phyloP scores from a whole-genome alignment of 163 green algal species.

The Chlamydomonas reinhardtii region DNA sequence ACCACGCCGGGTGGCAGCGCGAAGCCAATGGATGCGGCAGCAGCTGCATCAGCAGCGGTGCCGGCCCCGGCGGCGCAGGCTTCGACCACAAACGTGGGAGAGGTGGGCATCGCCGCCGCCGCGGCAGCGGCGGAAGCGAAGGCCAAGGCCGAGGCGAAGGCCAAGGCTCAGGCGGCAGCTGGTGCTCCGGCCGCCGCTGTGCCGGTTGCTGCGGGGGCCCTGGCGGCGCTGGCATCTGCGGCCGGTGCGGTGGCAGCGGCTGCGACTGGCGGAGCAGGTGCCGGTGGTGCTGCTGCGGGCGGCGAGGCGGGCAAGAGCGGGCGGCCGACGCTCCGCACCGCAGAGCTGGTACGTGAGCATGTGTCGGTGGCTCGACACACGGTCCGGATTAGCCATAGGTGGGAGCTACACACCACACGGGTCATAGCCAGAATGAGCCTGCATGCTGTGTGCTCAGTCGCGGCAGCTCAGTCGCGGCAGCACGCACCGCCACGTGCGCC shows the following conservation, averaged over 20 bases:
- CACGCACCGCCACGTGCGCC: no score
- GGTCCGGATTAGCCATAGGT: no score
- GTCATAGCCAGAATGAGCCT: no score
- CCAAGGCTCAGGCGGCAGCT: neutral
- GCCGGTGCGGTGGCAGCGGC: neutral
- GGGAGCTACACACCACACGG: no score
- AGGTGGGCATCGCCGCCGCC: neutral
- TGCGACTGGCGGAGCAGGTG: neutral
- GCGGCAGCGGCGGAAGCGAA: neutral
- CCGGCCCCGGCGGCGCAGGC: neutral
- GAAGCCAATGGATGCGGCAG: neutral
- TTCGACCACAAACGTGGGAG: neutral
- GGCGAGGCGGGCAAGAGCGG: neutral
- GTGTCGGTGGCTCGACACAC: no score
- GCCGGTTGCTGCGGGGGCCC: no score
- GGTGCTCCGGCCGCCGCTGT: neutral
- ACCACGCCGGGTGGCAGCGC: neutral
- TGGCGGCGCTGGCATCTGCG: neutral
- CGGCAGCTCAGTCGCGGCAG: no score
- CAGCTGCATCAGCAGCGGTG: neutral
- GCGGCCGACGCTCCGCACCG: neutral
- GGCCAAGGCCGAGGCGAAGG: neutral
- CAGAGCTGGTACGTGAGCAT: neutral
- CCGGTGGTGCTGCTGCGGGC: neutral
- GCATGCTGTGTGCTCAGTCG: no score